A percentile compares a stretch with the other conserved stretches of the same genome.
Conservation (phyloP, 2,329 filamentous ascomycete genomes). For the Rutstroemia sp. region DNA sequence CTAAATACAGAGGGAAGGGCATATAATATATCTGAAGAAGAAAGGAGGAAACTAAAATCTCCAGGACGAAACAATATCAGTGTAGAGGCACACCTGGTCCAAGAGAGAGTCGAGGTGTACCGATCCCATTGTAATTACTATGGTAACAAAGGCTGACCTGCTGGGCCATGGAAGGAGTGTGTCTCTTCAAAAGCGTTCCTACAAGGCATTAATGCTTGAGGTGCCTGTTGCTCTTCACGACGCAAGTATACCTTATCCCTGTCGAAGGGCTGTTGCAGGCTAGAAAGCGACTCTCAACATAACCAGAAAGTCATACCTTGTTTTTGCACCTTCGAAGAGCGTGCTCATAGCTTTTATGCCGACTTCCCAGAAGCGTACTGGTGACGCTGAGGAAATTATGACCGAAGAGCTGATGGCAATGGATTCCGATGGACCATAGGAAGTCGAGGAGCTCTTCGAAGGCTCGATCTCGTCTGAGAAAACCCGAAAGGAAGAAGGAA, state of each 20-base stretch:
- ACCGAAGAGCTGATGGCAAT: background rate
- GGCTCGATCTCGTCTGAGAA: background rate
- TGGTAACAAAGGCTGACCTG: background rate
- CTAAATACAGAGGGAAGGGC: no score
- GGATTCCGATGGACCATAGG: background rate
- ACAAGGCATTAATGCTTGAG: background rate
- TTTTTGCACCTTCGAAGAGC: background rate
- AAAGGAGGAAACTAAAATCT: no score
- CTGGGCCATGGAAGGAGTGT: background rate
- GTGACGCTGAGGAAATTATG: background rate
- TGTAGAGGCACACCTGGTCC: no score
- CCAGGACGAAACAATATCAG: no score
- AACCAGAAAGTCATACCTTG: background rate
- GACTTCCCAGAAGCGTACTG: background rate
- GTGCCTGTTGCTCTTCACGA: background rate
- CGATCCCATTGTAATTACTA: background rate
- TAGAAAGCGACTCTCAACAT: background rate
- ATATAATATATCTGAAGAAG: no score
- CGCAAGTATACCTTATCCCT: background rate
- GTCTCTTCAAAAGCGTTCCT: background rate
- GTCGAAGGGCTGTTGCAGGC: background rate
- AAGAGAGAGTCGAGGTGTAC: background rate
- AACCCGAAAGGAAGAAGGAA: background rate
- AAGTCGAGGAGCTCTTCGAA: background rate
- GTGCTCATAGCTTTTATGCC: background rate